Evolutionary conservation across 2,329 filamentous ascomycete species (phyloP).

Genomic region (Pseudogymnoascus sp.): DNA sequence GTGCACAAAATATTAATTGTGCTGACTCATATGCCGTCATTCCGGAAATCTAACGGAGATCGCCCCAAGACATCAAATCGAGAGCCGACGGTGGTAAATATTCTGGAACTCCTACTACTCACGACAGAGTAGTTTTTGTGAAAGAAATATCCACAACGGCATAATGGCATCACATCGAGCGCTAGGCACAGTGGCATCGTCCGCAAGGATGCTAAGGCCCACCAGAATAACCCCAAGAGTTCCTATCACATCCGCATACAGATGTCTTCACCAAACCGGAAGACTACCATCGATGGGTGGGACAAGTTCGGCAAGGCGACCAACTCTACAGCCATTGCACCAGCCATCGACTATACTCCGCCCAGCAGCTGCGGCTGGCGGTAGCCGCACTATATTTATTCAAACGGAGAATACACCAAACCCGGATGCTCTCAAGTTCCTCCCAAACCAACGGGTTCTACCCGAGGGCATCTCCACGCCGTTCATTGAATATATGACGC

Average conservation of each 20-base stretch:
- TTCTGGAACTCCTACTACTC: neutral
- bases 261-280: constrained; percentile 35
- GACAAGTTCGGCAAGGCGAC: constrained; percentile 38
- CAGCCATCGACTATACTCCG: constrained; percentile 34
- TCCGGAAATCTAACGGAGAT: neutral
- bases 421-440: constrained; percentile 90
- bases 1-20: neutral
- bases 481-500: constrained; percentile 86
- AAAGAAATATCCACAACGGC: neutral
- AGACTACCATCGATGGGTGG: constrained; percentile 39
- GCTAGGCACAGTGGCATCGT: neutral
- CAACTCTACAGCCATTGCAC: constrained; percentile 34
- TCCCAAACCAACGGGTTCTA: constrained; percentile 80
- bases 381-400: constrained; percentile 80
- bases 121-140: neutral
- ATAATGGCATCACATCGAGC: constrained; percentile 1
- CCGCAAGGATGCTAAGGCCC: neutral
- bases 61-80: neutral
- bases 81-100: neutral
- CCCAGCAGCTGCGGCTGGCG: constrained; percentile 31
- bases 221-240: neutral
- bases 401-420: constrained; percentile 95
- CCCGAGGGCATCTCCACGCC: constrained; percentile 63
- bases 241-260: constrained; percentile 23
- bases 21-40: constrained; percentile 1